Base-by-base conservation (phyloP, 192 early-diverging fungal species). In the Coemansia guatemalensis region DNA sequence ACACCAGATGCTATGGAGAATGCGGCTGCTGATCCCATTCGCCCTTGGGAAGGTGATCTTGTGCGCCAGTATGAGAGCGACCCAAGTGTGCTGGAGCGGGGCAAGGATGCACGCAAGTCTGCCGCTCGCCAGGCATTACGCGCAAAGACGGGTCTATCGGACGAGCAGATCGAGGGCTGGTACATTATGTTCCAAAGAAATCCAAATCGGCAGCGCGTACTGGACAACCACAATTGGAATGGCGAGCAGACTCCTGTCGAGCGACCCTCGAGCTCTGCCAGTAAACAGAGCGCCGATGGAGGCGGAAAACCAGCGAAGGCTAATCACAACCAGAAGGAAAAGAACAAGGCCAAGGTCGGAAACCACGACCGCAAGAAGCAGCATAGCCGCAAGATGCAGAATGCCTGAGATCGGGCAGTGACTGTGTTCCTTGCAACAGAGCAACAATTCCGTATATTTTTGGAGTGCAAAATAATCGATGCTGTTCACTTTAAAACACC, bases 131-230 rank as follows among this genome's bases (percentile, higher is more conserved):
- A 66, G 29, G 62, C 62, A 14, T 73, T 98, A 21, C 81, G 85
- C 20, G 73, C 83, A 29, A 67, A 83, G 60, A 93, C 93, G 3
- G 83, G 86, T 22, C 85, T 93, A 84, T 89, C 86, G 6, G 90
- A 95, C 62, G 93, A 98, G 71, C 94, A 96, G 75, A 76, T 98
- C 5, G 93, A 95, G 65, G 95, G 95, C 30, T 98, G 95, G 95
- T 87, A 78, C 39, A 85, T 84, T 18, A 96, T 98, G 94, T 88
- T 93, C 65, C 76, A 81, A 49, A 79, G 92, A 50, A 92, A 94
- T 64, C 90, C 92, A 9, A 74, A 81, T 47, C 88, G 88, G 66
- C 80, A 92, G 25, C 67, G 68, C 41, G 56, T 89, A 14, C 55
- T 92, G 25, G 74, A 78, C 48, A 84, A 82, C 60, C 86, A 89